Conservation (phyloP, 371 early-diverging fungal genomes). For the Mucor racemosus region DNA sequence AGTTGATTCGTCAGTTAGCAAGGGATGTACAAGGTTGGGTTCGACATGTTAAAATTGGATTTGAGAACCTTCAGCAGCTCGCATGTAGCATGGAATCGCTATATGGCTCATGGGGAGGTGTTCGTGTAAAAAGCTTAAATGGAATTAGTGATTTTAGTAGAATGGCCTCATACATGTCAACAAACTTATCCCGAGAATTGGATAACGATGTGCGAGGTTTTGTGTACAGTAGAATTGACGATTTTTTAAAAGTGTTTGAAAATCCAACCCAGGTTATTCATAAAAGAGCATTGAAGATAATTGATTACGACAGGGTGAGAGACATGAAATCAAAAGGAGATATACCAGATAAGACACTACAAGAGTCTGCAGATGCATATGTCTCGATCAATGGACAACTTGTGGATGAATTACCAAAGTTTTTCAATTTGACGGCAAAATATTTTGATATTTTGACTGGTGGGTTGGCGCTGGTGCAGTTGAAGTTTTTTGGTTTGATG, state of each 20-base stretch:
- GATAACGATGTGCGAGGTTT: conserved; percentile 39
- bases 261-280: conserved; percentile 76
- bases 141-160: conserved; percentile 38
- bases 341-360: conserved; percentile 65
- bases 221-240: conserved; percentile 65
- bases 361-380: conserved; percentile 76
- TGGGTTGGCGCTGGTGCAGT: conserved; percentile 66
- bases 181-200: conserved; percentile 42
- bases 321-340: conserved; percentile 66
- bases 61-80: conserved; percentile 64
- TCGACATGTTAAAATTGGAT: conserved; percentile 59
- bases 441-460: conserved; percentile 69
- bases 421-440: conserved; percentile 60
- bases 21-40: conserved; percentile 64
- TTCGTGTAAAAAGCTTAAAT: conserved; percentile 40
- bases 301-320: conserved; percentile 76
- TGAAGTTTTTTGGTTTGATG: conserved; percentile 48
- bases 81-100: conserved; percentile 61
- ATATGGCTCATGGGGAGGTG: conserved; percentile 53
- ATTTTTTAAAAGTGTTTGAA: conserved; percentile 63
- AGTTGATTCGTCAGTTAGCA: conserved; percentile 52
- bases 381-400: conserved; percentile 78
- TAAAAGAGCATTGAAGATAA: conserved; percentile 75
- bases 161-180: conserved; percentile 30
- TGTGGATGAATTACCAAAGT: conserved; percentile 76